Evolutionary conservation across 148 eudicot genomes (phyloP).

Genomic region (Chenopodium album): DNA sequence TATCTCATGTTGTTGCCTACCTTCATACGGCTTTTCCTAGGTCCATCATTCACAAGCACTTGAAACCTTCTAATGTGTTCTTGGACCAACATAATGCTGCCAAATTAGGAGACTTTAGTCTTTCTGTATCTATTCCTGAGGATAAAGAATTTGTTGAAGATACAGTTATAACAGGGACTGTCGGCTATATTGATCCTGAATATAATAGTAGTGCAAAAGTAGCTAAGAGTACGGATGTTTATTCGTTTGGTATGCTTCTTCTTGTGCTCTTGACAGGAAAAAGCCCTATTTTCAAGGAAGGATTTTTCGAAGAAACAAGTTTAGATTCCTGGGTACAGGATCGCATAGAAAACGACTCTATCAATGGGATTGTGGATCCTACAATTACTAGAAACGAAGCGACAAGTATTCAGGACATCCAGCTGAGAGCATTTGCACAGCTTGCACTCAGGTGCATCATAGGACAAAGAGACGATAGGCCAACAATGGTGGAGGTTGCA

Average conservation of each 20-base stretch:
- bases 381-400: not conserved
- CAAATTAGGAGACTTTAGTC: conserved; percentile 3
- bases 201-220: too few relatives aligned
- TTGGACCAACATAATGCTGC: not conserved
- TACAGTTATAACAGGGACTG: too few relatives aligned
- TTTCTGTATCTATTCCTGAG: conserved; percentile 15
- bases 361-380: conserved; percentile 5
- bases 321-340: too few relatives aligned
- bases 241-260: conserved; percentile 27
- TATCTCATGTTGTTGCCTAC: too few relatives aligned
- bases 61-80: conserved; percentile 1
- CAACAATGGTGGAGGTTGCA: too few relatives aligned
- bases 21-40: too few relatives aligned
- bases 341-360: not conserved
- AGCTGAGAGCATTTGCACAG: not conserved
- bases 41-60: not conserved
- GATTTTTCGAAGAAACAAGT: too few relatives aligned
- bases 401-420: not conserved
- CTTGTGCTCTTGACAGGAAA: conserved; percentile 29
- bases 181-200: too few relatives aligned
- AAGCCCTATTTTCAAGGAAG: too few relatives aligned
- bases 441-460: not conserved
- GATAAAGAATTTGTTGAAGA: not conserved
- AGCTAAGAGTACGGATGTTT: conserved; percentile 29
- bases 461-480: too few relatives aligned